A percentile compares a stretch with the other conserved stretches of the same genome.
Evolutionary conservation across 1,284 basidiomycete species (phyloP).

Genomic region (Athelia psychrophila): DNA sequence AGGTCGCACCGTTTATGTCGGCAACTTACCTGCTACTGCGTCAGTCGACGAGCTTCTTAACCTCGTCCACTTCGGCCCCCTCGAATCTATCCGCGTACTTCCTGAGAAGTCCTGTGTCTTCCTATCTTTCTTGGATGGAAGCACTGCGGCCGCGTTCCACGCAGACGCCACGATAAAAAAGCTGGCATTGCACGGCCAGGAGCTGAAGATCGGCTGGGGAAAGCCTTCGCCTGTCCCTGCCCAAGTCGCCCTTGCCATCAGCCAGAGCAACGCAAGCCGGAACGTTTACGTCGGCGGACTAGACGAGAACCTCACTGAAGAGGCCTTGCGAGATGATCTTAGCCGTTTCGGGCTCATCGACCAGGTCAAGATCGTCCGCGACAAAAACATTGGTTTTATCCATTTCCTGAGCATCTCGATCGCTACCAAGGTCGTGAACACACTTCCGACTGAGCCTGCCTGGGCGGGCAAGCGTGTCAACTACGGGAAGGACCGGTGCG

Average conservation of each 20-base stretch:
- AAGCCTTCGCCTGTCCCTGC: slow-evolving; percentile 86
- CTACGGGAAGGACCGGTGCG: slow-evolving; percentile 94
- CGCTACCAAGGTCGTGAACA: slow-evolving; percentile 92
- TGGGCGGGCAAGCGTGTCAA: slow-evolving; percentile 96
- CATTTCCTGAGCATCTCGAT: slow-evolving; percentile 93
- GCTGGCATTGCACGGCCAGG: slow-evolving; percentile 85
- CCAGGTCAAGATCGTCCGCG: slow-evolving; percentile 96
- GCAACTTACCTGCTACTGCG: slow-evolving; percentile 93
- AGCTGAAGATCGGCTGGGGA: slow-evolving; percentile 96
- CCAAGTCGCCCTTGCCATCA: slow-evolving; percentile 82
- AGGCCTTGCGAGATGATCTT: slow-evolving; percentile 84
- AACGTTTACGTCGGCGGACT: slow-evolving; percentile 94
- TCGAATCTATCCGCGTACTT: slow-evolving; percentile 93
- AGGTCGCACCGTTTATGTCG: slow-evolving; percentile 95
- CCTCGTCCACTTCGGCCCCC: slow-evolving; percentile 96
- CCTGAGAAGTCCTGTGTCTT: slow-evolving; percentile 98
- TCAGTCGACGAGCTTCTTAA: slow-evolving; percentile 97
- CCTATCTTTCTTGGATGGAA: slow-evolving; percentile 92
- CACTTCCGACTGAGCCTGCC: slow-evolving; percentile 81
- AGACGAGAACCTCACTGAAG: slow-evolving; percentile 86
- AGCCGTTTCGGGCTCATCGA: slow-evolving; percentile 93
- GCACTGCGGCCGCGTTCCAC: slow-evolving; percentile 91
- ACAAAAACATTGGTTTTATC: slow-evolving; percentile 97
- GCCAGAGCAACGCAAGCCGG: slow-evolving; percentile 86
- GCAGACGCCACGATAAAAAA: slow-evolving; percentile 95